Percentiles rank a stretch among this genome's conserved stretches.
Conservation (phyloP, 495 filamentous ascomycete species). For the Pyrenula massariospora region DNA sequence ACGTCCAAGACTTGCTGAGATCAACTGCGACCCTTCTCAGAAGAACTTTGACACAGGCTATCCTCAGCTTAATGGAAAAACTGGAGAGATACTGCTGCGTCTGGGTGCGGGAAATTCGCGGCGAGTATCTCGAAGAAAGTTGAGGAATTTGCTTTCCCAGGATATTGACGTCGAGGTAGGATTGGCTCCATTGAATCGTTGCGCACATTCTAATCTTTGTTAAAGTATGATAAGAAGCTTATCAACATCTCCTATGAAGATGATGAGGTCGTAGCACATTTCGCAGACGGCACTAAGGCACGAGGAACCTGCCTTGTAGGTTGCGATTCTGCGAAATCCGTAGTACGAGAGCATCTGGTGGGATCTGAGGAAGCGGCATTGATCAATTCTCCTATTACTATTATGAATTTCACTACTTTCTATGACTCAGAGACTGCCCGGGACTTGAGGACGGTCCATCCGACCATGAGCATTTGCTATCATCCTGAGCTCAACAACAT, state of each 20-base stretch:
- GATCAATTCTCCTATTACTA: conserved; percentile 2
- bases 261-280: conserved; percentile 6
- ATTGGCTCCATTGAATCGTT: not conserved
- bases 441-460: conserved; percentile 17
- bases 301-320: conserved; percentile 10
- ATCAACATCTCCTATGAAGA: conserved; percentile 3
- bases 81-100: conserved; percentile 22
- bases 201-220: not conserved
- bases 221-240: conserved; percentile 8
- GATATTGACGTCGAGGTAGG: conserved; percentile 21
- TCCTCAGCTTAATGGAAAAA: conserved; percentile 24
- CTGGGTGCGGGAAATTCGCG: conserved; percentile 17
- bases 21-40: conserved; percentile 2
- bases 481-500: conserved; percentile 4
- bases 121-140: conserved; percentile 24
- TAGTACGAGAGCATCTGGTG: conserved; percentile 6
- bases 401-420: conserved; percentile 4
- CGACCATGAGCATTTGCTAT: conserved; percentile 12
- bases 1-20: not conserved
- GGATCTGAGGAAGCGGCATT: conserved; percentile 4
- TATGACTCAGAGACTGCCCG: conserved; percentile 21
- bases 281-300: conserved; percentile 9
- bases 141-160: conserved; percentile 17
- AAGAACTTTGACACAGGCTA: conserved; percentile 11
- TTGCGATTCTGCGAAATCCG: conserved; percentile 11